Percentiles rank a stretch among this genome's conserved stretches.
These are phyloP conservation scores for Phytophthora capsici DNA, from an alignment of 352 stramenopile species.

Conservation along the genomic window DNA sequence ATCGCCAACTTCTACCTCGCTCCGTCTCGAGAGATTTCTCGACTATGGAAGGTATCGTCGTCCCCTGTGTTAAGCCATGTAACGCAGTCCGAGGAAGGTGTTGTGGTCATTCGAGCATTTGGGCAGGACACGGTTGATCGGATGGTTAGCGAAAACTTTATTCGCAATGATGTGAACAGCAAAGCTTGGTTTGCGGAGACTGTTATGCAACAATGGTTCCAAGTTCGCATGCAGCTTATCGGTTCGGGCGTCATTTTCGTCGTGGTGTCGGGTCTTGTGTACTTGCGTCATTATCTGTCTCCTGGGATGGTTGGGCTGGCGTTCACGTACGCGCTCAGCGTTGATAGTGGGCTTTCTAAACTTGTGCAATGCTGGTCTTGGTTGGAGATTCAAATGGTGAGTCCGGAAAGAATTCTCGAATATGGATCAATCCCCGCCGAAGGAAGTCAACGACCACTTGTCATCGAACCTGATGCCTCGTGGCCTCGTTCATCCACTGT, in stretches of 20 bases:
- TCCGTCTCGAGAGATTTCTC: constrained; percentile 50
- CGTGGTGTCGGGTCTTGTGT: constrained; percentile 46
- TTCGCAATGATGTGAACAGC: constrained; percentile 41
- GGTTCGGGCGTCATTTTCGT: constrained; percentile 49
- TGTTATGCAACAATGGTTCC: constrained; percentile 47
- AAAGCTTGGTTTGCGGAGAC: constrained; percentile 38
- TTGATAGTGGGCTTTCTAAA: constrained; percentile 79
- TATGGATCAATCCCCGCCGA: constrained; percentile 37
- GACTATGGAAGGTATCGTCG: constrained; percentile 41
- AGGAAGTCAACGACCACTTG: constrained; percentile 26
- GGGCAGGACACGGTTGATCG: constrained; percentile 27
- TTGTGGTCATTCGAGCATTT: constrained; percentile 48
- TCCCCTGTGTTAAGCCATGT: constrained; percentile 54
- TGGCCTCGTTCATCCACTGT: constrained; percentile 84
- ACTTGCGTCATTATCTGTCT: constrained; percentile 36
- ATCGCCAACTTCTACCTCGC: constrained; percentile 44
- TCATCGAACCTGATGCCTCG: constrained; percentile 20
- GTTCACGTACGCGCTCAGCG: constrained; percentile 87
- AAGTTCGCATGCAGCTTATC: constrained; percentile 55
- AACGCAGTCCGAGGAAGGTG: constrained; percentile 38
- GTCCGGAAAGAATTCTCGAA: constrained; percentile 55
- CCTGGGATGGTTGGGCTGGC: constrained; percentile 84
- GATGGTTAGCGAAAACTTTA: constrained; percentile 31
- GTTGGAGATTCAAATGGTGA: constrained; percentile 64
- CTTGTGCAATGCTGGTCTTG: constrained; percentile 61